Conservation (phyloP, 805 yeast genomes). For the Metschnikowia matae region DNA sequence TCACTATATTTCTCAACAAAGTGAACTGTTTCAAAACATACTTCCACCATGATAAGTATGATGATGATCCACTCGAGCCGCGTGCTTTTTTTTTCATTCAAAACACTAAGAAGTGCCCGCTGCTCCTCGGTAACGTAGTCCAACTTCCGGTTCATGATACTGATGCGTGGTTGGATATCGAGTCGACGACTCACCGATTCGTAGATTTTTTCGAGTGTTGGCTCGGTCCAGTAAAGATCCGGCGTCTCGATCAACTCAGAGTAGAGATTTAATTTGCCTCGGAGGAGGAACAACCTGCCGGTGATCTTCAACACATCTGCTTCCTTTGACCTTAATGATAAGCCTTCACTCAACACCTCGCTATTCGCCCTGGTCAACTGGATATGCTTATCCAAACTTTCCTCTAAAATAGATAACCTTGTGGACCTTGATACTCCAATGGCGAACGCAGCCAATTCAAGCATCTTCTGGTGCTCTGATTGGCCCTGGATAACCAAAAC, state of each 20-base stretch:
- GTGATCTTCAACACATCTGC: conserved; percentile 63
- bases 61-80: conserved; percentile 88
- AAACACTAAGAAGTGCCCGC: conserved; percentile 65
- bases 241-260: conserved; percentile 90
- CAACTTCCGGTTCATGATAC: conserved; percentile 75
- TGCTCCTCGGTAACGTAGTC: conserved; percentile 92
- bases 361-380: conserved; percentile 59
- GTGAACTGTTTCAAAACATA: conserved; percentile 73
- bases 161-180: conserved; percentile 74
- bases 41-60: conserved; percentile 77
- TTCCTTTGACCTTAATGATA: conserved; percentile 40
- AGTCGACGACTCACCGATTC: conserved; percentile 63
- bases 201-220: conserved; percentile 74
- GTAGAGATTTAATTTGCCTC: conserved; percentile 82
- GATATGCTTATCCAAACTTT: conserved; percentile 66
- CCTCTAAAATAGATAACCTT: conserved; percentile 74
- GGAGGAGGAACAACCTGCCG: conserved; percentile 66
- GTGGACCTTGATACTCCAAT: conserved; percentile 86
- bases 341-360: conserved; percentile 62
- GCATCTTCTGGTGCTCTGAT: conserved; percentile 39
- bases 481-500: conserved; percentile 60
- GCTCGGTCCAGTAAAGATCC: conserved; percentile 90
- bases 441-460: conserved; percentile 86
- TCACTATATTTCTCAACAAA: conserved; percentile 51
- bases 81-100: conserved; percentile 72